phyloP scores from a whole-genome alignment of 331 rosid genomes.

The Dryas integrifolia region DNA sequence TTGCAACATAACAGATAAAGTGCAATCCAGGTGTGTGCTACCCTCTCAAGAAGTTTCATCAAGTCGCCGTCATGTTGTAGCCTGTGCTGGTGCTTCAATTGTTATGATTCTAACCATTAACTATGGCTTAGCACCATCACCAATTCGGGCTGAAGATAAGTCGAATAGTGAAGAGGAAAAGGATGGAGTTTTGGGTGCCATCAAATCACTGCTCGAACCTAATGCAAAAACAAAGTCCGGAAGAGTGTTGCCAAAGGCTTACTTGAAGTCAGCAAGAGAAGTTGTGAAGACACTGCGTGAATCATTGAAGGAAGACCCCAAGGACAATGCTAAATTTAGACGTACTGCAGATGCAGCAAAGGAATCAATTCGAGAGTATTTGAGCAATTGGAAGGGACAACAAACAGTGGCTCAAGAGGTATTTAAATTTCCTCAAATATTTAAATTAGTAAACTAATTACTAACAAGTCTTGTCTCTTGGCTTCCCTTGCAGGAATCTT shows the following conservation, averaged over 20 bases:
- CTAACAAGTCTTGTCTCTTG: background rate
- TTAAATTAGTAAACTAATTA: background rate
- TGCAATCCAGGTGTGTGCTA: slow-evolving; percentile 44
- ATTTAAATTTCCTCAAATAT: background rate
- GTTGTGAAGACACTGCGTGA: slow-evolving; percentile 81
- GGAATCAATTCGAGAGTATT: slow-evolving; percentile 82
- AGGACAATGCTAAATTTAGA: slow-evolving; percentile 65
- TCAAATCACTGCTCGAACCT: slow-evolving; percentile 64
- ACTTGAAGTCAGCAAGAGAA: slow-evolving; percentile 74
- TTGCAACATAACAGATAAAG: slow-evolving; percentile 55
- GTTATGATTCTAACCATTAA: slow-evolving; percentile 38
- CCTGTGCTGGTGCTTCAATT: slow-evolving; percentile 36
- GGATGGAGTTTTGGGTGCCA: slow-evolving; percentile 53
- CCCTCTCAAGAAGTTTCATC: slow-evolving; percentile 40
- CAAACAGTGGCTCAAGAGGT: slow-evolving; percentile 63
- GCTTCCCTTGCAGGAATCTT: slow-evolving; percentile 64
- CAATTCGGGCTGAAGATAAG: slow-evolving; percentile 55
- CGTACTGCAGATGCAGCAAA: slow-evolving; percentile 95
- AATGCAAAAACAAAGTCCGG: slow-evolving; percentile 70
- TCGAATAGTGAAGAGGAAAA: slow-evolving; percentile 44
- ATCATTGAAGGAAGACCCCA: slow-evolving; percentile 60
- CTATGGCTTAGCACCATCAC: slow-evolving; percentile 38
- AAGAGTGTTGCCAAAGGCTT: slow-evolving; percentile 77
- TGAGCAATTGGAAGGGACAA: slow-evolving; percentile 81
- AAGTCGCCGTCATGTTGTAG: slow-evolving; percentile 50